Percentiles rank a stretch among this genome's conserved stretches.
Conservation (phyloP, 352 stramenopile genomes). For the Globisporangium nodosum region DNA sequence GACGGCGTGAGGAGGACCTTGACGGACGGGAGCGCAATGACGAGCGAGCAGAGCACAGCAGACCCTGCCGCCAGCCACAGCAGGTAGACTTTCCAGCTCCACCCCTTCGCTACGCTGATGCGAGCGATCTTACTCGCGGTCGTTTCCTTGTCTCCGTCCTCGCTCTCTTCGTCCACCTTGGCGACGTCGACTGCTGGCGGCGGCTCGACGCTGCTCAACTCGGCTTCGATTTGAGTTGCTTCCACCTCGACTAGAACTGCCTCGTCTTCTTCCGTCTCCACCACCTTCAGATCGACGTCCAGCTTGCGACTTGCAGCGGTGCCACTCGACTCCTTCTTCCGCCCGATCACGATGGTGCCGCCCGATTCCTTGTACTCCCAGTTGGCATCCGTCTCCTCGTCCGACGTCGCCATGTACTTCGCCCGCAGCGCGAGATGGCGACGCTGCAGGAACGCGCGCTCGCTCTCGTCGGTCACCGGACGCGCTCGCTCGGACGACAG, state of each 20-base stretch:
- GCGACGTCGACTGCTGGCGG: neutral
- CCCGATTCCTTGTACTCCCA: slow-evolving; percentile 13
- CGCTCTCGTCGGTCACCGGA: slow-evolving; percentile 42
- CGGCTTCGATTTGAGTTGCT: too few species aligned
- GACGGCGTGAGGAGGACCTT: slow-evolving; percentile 24
- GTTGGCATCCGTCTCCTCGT: slow-evolving; percentile 14
- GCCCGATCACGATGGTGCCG: slow-evolving; percentile 12
- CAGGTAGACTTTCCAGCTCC: slow-evolving; percentile 31
- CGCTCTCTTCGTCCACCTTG: slow-evolving; percentile 9
- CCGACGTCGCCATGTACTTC: slow-evolving; percentile 25
- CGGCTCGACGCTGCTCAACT: neutral
- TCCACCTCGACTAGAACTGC: neutral
- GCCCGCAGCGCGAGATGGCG: slow-evolving; percentile 37
- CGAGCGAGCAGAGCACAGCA: slow-evolving; percentile 30
- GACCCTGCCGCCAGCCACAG: slow-evolving; percentile 31
- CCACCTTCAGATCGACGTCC: neutral
- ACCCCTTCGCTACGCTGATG: slow-evolving; percentile 28
- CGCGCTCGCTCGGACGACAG: slow-evolving; percentile 38
- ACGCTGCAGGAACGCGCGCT: slow-evolving; percentile 37
- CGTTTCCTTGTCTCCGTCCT: slow-evolving; percentile 13
- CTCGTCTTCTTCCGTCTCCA: neutral
- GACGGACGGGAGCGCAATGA: slow-evolving; percentile 36
- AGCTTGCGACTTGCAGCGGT: neutral
- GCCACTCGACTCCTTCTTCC: slow-evolving; percentile 12
- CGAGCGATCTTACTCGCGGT: slow-evolving; percentile 25